Evolutionary conservation across 2,329 filamentous ascomycete species (phyloP), one percentile per base, ranked within the genome.

Genomic region (Epichloe gansuensis): DNA sequence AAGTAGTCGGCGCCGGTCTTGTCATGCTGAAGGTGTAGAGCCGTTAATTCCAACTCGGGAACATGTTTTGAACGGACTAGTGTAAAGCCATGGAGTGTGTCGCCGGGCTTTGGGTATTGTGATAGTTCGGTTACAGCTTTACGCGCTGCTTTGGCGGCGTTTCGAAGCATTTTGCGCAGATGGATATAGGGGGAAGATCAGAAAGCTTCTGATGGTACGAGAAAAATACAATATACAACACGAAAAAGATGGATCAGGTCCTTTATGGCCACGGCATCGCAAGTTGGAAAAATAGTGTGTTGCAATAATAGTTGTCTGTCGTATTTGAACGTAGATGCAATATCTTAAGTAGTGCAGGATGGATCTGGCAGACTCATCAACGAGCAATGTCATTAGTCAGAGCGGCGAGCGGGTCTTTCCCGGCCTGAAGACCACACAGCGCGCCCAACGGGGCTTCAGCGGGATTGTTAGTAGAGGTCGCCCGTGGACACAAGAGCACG

Each of bases 1-100:
- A 98, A 77, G 65, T 97, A 96, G 59, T 98, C 89, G 57, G 93
- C 93, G 54, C 90, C 89, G 0, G 93, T 98, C 74, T 90, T 90
- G 71, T 97, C 87, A 66, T 98, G 93, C 63, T 87, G 84, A 56
- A 98, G 78, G 57, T 94, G 87, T 50, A 97, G 71, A 5, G 93
- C 93, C 1, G 90, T 95, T 63, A 98, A 72, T 68, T 97, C 87
- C 47, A 97, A 79, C 72, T 98, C 93, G 0, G 90, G 89, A 2
- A 98, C 87, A 71, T 95, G 87, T 71, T 96, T 95, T 55, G 86
- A 81, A 55, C 91, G 82, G 62, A 90, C 75, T 51, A 98, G 74
- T 0, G 90, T 96, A 71, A 98, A 98, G 63, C 93, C 93, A 67
- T 97, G 87, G 41, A 97, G 78, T 69, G 87, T 85, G 64, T 91